Base-by-base conservation (phyloP, 2,329 filamentous ascomycete species). In the Rosellinia necatrix region DNA sequence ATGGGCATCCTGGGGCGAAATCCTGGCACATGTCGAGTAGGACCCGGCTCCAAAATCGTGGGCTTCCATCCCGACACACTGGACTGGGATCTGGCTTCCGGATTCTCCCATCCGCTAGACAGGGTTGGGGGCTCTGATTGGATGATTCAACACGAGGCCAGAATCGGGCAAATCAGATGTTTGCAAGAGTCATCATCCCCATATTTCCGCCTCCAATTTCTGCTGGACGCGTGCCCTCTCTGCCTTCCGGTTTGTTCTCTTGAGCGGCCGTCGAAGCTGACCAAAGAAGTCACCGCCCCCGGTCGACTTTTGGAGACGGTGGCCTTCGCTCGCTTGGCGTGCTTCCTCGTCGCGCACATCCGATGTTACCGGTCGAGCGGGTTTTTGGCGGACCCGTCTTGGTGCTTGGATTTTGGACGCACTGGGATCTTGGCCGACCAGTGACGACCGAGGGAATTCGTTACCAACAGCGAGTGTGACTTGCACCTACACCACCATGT, bases 1-100 rank as follows among this genome's bases (percentile, higher is more conserved):
- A n/a, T n/a, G n/a, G n/a, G n/a, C n/a, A 4, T 6, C 12, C 12
- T 21, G 35, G 27, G 35, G 34, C 17, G 24, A 17, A 21, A 38
- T 27, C 42, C 29, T n/a, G n/a, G 53, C 40, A 46, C 40, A 56
- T 50, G 53, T 24, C 38, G 25, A 48, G 21, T 12, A 6, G 6
- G 32, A 17, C 49, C 51, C 22, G 25, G 17, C 22, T 4, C 22
- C 21, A 30, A 51, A 37, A 40, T 19, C 53, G 38, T 59, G 38
- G 48, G 24, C 38, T 30, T 25, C 24, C 32, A 41, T 53, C 43
- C 67, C 66, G 65, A 66, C 53, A 55, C 52, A 56, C 58, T 68
- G 67, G 58, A 56, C 63, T 67, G 66, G 66, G 67, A 63, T 67
- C 49, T 55, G 42, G 53, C 61, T 69, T 68, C 68, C 68, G 68